Percentiles rank a stretch among this genome's conserved stretches.
These are phyloP conservation scores for Orbilia brochopaga DNA, from an alignment of 2,329 filamentous ascomycete species.

Conservation along the genomic window DNA sequence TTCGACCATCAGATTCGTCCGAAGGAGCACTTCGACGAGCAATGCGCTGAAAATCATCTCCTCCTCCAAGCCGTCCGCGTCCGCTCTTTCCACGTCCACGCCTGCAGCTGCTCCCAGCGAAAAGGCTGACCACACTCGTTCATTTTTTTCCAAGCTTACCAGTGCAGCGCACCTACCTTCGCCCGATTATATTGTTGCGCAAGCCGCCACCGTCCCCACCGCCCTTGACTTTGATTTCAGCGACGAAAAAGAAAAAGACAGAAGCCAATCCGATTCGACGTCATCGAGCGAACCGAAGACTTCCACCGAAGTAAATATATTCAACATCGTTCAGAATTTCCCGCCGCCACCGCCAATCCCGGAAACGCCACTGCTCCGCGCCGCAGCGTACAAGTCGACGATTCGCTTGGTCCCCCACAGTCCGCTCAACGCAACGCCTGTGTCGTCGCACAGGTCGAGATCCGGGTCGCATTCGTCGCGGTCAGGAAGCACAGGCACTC, in stretches of 20 bases:
- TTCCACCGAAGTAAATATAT: conserved; percentile 35
- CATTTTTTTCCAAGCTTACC: conserved; percentile 27
- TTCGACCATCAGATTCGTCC: conserved; percentile 49
- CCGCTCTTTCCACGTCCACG: conserved; percentile 47
- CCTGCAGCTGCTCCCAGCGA: conserved; percentile 37
- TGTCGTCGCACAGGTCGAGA: conserved; percentile 36
- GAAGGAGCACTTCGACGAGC: conserved; percentile 35
- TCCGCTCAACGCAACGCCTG: conserved; percentile 42
- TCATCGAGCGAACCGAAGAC: conserved; percentile 41
- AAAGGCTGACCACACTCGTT: conserved; percentile 49
- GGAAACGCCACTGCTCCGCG: conserved; percentile 31
- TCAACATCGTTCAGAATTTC: conserved; percentile 48
- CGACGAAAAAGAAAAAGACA: conserved; percentile 4
- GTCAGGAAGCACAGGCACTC: conserved; percentile 41
- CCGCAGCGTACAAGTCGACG: conserved; percentile 29
- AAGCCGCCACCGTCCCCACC: conserved; percentile 31
- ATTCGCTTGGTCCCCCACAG: conserved; percentile 50
- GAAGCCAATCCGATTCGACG: conserved; percentile 31
- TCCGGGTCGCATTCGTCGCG: conserved; percentile 39
- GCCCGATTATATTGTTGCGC: conserved; percentile 29
- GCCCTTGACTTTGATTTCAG: conserved; percentile 19
- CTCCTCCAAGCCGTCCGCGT: conserved; percentile 35
- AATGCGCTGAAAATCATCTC: conserved; percentile 36
- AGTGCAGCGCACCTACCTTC: conserved; percentile 37
- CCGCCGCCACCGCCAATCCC: conserved; percentile 48